Evolutionary conservation across 1,284 basidiomycete species (phyloP), one percentile per base, ranked within the genome.

Genomic region (Ceraceosorus guamensis): DNA sequence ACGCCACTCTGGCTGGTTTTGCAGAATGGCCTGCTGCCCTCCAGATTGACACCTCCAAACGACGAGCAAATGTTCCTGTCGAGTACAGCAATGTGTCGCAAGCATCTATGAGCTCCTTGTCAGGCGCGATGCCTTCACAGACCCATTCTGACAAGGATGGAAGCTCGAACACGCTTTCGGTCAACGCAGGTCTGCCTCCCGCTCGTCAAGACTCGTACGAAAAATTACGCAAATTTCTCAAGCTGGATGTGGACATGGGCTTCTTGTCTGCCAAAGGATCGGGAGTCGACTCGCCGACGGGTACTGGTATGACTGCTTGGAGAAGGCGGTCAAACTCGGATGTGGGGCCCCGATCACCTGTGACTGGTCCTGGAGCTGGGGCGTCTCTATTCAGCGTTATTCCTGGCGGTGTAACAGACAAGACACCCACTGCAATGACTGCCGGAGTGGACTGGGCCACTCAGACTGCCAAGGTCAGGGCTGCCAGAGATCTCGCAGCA

Each of bases 231-330:
- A 66, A 67, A 37, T 69, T 65, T 48, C 48, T 69, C 35, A 58
- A 63, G 16, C 58, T 69, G 1, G 67, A 69, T 37, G 67, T 69
- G 31, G 65, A 69, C 49, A 69, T 69, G 65, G 67, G 65, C 50
- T 69, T 65, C 44, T 57, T 59, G 46, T 56, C 48, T 31, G 56
- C 59, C 46, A 65, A 59, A 11, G 35, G 32, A 34, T 13, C 16
- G 3, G n/a, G 8, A 48, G 58, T 53, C 57, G 65, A 69, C 30
- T 63, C 60, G 11, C 62, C 62, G 3, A 65, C 65, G 7, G 53
- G 59, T 31, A 59, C 58, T 30, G 44, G 14, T 5, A 33, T 46
- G 32, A 18, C 13, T 14, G 52, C 46, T 14, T 62, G 62, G 52
- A 60, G 67, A 14, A 69, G 67, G 35, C 55, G 67, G 8, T 56